These are phyloP conservation scores for Diaporthe humulicola DNA, from an alignment of 2,329 filamentous ascomycete species.

Conservation along the genomic window DNA sequence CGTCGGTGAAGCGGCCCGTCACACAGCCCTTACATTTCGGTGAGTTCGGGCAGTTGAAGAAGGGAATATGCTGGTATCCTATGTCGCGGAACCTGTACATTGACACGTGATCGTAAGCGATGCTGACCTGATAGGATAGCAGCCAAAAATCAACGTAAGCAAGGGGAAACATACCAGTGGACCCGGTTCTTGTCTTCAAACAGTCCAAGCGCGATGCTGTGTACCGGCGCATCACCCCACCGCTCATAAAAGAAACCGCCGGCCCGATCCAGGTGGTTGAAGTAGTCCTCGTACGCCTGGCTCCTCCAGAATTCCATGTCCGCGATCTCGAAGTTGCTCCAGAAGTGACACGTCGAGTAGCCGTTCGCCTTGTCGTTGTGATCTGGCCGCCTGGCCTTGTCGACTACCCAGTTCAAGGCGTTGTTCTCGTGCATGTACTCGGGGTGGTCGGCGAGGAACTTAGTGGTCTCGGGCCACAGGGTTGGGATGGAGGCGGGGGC, in stretches of 20 bases:
- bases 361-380: conserved; percentile 87
- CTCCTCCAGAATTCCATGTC: conserved; percentile 95
- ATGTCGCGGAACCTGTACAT: conserved; percentile 93
- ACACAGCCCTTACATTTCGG: conserved; percentile 91
- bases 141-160: background rate
- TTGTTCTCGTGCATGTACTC: conserved; percentile 86
- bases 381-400: conserved; percentile 80
- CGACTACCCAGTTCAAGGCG: conserved; percentile 88
- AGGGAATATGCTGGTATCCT: conserved; percentile 97
- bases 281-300: conserved; percentile 93
- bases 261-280: conserved; percentile 91
- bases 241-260: conserved; percentile 99
- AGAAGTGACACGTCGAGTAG: conserved; percentile 99
- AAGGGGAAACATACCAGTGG: conserved; percentile 79
- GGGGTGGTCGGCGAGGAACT: conserved; percentile 89
- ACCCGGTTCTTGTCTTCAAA: conserved; percentile 93
- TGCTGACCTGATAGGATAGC: background rate
- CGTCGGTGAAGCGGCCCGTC: conserved; percentile 90
- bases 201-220: conserved; percentile 91
- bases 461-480: conserved; percentile 95
- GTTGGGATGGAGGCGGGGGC: conserved; percentile 86
- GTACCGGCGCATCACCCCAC: conserved; percentile 98
- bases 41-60: conserved; percentile 98
- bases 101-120: conserved; percentile 9
- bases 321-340: conserved; percentile 98